phyloP scores from a whole-genome alignment of 1,284 basidiomycete genomes.

The Apiotrichum brassicae region DNA sequence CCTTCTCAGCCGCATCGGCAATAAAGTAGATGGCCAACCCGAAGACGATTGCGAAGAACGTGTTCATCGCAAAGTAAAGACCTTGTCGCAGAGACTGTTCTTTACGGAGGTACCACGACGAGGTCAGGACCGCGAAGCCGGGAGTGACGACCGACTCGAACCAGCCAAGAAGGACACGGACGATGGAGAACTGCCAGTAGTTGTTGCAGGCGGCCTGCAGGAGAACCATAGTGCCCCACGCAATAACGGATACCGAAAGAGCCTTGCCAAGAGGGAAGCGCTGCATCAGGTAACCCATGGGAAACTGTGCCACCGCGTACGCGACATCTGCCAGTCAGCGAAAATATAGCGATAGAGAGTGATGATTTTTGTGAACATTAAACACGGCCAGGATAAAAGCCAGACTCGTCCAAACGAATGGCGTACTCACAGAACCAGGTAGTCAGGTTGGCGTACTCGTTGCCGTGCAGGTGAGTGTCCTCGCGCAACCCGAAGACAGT shows the following conservation, averaged over 20 bases:
- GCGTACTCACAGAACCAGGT: slow-evolving; percentile 17
- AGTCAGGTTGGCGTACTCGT: slow-evolving; percentile 19
- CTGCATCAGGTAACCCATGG: slow-evolving; percentile 23
- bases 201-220: slow-evolving; percentile 24
- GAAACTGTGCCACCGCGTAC: slow-evolving; percentile 23
- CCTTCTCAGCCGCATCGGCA: slow-evolving; percentile 10
- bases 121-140: slow-evolving; percentile 24
- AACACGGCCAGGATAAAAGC: no score
- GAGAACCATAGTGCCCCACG: slow-evolving; percentile 22
- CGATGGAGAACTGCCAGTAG: slow-evolving; percentile 20
- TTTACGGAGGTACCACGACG: slow-evolving; percentile 29
- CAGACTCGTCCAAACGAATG: no score
- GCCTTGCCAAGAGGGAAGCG: slow-evolving; percentile 24
- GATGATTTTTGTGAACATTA: no score
- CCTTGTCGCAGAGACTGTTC: slow-evolving; percentile 23
- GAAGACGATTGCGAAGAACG: slow-evolving; percentile 8
- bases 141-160: slow-evolving; percentile 17
- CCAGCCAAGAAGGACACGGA: slow-evolving; percentile 25
- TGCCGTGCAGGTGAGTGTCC: slow-evolving; percentile 15
- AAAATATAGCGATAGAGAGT: no score
- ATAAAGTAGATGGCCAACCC: slow-evolving; percentile 20
- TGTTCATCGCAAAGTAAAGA: slow-evolving; percentile 25
- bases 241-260: slow-evolving; percentile 10
- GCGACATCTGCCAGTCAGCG: slow-evolving; percentile 11
- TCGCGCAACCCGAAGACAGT: neutral